Conservation (phyloP, 345 rosid species). For the Lumnitzera littorea region DNA sequence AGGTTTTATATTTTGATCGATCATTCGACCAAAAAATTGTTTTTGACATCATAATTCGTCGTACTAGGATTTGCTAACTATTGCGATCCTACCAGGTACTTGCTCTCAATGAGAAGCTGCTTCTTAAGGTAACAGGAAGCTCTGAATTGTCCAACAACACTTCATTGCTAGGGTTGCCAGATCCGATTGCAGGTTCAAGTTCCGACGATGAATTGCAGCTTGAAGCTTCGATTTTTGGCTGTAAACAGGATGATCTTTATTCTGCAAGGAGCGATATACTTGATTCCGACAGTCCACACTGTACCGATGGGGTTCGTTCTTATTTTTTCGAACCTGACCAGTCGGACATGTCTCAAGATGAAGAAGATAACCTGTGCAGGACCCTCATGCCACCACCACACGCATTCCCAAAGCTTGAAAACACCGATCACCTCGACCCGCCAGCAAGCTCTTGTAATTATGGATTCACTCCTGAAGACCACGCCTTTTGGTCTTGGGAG, state of each 20-base stretch:
- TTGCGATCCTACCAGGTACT: constrained; percentile 23
- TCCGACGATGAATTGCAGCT: constrained; percentile 24
- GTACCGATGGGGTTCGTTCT: constrained; percentile 37
- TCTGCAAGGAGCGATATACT: constrained; percentile 39
- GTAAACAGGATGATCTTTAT: constrained; percentile 40
- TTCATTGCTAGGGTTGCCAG: constrained; percentile 15
- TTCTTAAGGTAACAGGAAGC: constrained; percentile 15
- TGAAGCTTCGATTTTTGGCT: constrained; percentile 12
- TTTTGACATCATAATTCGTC: no score
- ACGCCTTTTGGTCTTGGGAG: constrained; percentile 49
- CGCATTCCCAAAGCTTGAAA: constrained; percentile 44
- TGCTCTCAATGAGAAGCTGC: constrained; percentile 34
- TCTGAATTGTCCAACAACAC: constrained; percentile 11
- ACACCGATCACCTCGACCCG: constrained; percentile 22
- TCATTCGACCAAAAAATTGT: background rate
- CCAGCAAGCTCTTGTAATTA: constrained; percentile 36
- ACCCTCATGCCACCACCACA: constrained; percentile 17
- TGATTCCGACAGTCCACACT: constrained; percentile 47
- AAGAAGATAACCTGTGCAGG: constrained; percentile 40
- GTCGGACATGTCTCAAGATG: constrained; percentile 48
- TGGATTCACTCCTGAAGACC: constrained; percentile 40
- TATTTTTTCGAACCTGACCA: constrained; percentile 40
- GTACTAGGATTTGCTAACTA: no score
- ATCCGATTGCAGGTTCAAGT: constrained; percentile 16
- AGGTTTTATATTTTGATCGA: background rate